These are phyloP conservation scores for Trapa bicornis DNA, from an alignment of 345 rosid genomes.

Conservation along the genomic window DNA sequence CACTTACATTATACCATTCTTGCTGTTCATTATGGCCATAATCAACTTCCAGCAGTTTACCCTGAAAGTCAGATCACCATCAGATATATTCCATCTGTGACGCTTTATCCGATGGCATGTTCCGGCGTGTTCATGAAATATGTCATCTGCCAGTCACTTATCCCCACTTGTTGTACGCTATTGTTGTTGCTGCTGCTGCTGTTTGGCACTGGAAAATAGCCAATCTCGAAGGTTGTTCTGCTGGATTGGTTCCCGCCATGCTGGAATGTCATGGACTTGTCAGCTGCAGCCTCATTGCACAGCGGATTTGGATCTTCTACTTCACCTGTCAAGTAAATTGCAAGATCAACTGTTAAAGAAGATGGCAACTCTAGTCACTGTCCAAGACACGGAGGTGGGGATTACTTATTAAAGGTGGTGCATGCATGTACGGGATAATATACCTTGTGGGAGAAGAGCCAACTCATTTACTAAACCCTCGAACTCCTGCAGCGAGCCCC, in stretches of 20 bases:
- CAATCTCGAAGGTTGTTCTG: not conserved
- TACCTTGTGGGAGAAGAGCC: conserved; percentile 53
- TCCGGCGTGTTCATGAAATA: conserved; percentile 11
- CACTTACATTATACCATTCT: not conserved
- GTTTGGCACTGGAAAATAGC: not conserved
- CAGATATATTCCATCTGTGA: conserved; percentile 26
- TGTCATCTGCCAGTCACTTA: conserved; percentile 17
- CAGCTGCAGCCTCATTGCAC: conserved; percentile 3
- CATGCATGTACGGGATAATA: not conserved
- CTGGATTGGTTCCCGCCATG: not conserved
- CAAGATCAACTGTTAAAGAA: not conserved
- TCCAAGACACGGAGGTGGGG: no score
- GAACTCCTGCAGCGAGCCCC: conserved; percentile 36
- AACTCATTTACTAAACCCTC: conserved; percentile 29
- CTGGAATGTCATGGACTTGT: not conserved
- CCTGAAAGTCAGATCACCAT: conserved; percentile 24
- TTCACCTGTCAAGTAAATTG: conserved; percentile 18
- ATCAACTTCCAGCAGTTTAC: conserved; percentile 8
- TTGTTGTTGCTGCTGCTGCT: not conserved
- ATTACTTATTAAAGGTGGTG: not conserved
- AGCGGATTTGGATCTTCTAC: conserved; percentile 25
- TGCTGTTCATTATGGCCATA: not conserved
- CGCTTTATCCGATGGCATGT: conserved; percentile 13
- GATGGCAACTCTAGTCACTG: no score
- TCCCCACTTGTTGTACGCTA: not conserved